These are phyloP conservation scores for Xerocomus brunneocitrinus DNA, from an alignment of 768 basidiomycete species.

Conservation along the genomic window DNA sequence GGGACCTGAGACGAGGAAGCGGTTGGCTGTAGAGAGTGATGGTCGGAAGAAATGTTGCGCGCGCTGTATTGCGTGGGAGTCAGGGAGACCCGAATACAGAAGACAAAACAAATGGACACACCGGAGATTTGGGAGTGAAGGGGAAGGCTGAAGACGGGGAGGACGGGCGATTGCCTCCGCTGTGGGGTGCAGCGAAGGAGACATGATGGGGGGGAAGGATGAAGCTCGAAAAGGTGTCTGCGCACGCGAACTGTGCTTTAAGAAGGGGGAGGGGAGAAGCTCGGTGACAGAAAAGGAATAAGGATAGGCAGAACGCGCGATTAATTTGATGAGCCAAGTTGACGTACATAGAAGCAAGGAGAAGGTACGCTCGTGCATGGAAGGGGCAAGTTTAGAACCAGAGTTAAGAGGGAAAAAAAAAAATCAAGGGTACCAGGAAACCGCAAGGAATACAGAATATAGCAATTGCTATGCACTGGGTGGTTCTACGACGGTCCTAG, in stretches of 20 bases:
- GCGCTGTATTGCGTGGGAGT: conserved; percentile 21
- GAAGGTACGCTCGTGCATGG: conserved; percentile 19
- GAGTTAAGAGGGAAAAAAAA: no score
- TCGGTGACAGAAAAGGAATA: conserved; percentile 31
- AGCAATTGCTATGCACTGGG: neutral
- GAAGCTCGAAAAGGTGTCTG: conserved; percentile 29
- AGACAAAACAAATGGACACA: conserved; percentile 23
- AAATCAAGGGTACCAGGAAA: conserved; percentile 9
- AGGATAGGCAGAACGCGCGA: conserved; percentile 26
- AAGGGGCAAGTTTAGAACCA: neutral
- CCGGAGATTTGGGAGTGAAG: conserved; percentile 70
- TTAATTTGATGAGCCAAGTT: conserved; percentile 30
- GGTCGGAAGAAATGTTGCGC: conserved; percentile 23
- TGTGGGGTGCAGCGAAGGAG: conserved; percentile 20
- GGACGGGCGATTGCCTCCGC: conserved; percentile 31
- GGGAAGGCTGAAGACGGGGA: conserved; percentile 56
- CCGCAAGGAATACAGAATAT: conserved; percentile 5
- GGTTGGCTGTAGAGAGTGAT: conserved; percentile 25
- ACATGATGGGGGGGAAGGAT: conserved; percentile 27
- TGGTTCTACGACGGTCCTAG: conserved; percentile 2
- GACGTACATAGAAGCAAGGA: conserved; percentile 37
- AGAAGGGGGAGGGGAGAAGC: conserved; percentile 31
- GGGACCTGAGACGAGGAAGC: conserved; percentile 16
- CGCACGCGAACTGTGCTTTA: conserved; percentile 28
- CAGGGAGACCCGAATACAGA: neutral